Evolutionary conservation across 2,329 filamentous ascomycete genomes (phyloP), one percentile per base, ranked within the genome.

Genomic region (Catunica adiposa): DNA sequence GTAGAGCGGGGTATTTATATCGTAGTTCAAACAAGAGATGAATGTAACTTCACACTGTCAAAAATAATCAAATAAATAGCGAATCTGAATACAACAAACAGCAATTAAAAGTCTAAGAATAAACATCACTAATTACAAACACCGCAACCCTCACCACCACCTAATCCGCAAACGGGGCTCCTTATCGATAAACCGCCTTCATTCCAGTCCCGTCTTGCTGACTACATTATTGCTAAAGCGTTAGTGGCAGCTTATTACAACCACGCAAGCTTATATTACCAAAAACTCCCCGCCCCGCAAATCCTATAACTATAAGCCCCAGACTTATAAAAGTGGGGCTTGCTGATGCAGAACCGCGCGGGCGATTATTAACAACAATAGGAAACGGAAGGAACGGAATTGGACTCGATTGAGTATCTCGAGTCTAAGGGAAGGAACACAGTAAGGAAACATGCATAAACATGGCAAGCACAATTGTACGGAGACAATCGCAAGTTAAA

Each of bases 101-200:
- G 5, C 11, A 34, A 5, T 5, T 34, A 11, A 34, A 34, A 34
- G 5, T 34, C 29, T 5, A 34, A 34, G 5, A 34, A 34, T 11
- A 5, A 34, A 34, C 11, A 34, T 11, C 29, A 34, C 5, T 34
- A 5, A 11, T 11, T 34, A 8, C 8, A 44, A 44, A 44, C 40
- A 44, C 40, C 40, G 40, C 40, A 44, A 11, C 14, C n/a, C n/a
- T 38, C 37, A 11, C 38, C 40, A 8, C 40, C 20, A n/a, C 40
- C 15, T 22, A 15, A 4, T 44, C 4, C 40, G 40, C 40, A 44
- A 44, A 44, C 40, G 40, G n/a, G 40, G 40, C 40, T 44, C 11
- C 47, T 48, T 51, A 51, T 51, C 47, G 47, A 51, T 51, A 51
- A 51, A 17, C 42, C n/a, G n/a, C n/a, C 25, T 4, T 8, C 15